Percentiles rank a stretch among this genome's conserved stretches.
phyloP scores from a whole-genome alignment of 306 rosid genomes.

The Quercus engelmannii region DNA sequence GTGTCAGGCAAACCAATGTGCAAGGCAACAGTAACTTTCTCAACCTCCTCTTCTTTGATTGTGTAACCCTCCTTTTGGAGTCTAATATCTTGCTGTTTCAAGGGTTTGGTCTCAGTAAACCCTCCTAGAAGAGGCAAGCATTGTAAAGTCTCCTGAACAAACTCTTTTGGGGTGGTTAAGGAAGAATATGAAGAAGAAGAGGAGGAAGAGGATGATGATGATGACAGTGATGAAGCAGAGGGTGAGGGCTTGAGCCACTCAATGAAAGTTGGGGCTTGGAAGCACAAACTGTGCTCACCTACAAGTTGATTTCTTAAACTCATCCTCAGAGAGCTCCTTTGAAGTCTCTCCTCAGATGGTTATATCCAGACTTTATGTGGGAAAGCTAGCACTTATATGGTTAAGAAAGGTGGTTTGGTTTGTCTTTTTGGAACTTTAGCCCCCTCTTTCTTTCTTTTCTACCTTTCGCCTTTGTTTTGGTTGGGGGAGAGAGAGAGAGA shows the following conservation, averaged over 20 bases:
- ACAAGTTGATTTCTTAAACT: conserved; percentile 52
- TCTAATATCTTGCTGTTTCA: conserved; percentile 34
- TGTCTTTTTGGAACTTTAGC: conserved; percentile 40
- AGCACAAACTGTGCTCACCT: conserved; percentile 39
- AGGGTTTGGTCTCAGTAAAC: conserved; percentile 15
- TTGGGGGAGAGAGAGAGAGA: conserved; percentile 35
- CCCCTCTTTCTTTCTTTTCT: conserved; percentile 25
- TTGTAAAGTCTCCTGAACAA: conserved; percentile 37
- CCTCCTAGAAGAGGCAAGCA: conserved; percentile 65
- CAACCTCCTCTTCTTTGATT: conserved; percentile 50
- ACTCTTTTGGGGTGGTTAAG: conserved; percentile 14
- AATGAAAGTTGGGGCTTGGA: conserved; percentile 77
- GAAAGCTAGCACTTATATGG: conserved; percentile 42
- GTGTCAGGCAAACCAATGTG: conserved; percentile 76
- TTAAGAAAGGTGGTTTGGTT: conserved; percentile 49
- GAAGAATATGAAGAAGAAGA: conserved; percentile 25
- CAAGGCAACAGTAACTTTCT: conserved; percentile 64
- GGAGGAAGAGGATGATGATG: conserved; percentile 21
- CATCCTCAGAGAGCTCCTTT: conserved; percentile 49
- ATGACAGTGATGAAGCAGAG: conserved; percentile 26
- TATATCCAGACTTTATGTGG: conserved; percentile 45
- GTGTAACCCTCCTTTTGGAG: conserved; percentile 34
- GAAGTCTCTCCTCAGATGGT: conserved; percentile 46
- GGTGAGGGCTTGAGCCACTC: conserved; percentile 88
- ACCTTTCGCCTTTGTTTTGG: conserved; percentile 51